Evolutionary conservation across 306 rosid species (phyloP).

Genomic region (Aeschynomene evenia): DNA sequence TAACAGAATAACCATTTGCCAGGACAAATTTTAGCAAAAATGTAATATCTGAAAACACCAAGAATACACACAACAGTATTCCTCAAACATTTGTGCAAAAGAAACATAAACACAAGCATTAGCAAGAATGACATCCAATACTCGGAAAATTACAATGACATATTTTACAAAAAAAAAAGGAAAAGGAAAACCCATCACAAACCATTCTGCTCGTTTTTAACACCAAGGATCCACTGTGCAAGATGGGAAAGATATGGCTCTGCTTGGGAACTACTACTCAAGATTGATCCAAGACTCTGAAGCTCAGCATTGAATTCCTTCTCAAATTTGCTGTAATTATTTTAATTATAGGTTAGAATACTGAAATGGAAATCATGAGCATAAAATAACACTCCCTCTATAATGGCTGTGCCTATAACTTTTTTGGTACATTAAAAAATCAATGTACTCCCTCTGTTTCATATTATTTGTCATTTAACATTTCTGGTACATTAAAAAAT

Average conservation of each 20-base stretch:
- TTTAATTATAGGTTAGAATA: slow-evolving; percentile 20
- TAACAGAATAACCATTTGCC: background rate
- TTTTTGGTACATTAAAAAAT: no score
- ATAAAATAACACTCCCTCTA: background rate
- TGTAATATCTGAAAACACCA: background rate
- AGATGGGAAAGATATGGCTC: slow-evolving; percentile 89
- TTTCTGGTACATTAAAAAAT: no score
- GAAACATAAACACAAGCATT: background rate
- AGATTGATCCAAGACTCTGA: slow-evolving; percentile 72
- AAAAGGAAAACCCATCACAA: no score
- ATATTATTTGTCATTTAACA: no score
- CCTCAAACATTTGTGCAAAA: background rate
- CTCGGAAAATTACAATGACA: slow-evolving; percentile 3
- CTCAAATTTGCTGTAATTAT: slow-evolving; percentile 75
- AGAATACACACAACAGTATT: background rate
- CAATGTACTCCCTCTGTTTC: no score
- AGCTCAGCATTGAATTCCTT: slow-evolving; percentile 83
- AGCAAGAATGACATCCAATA: background rate
- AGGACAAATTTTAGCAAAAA: background rate
- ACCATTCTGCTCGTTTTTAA: slow-evolving; percentile 50
- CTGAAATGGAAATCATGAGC: background rate
- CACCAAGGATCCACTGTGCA: slow-evolving; percentile 80
- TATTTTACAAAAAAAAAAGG: slow-evolving; percentile 7
- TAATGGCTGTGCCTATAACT: no score
- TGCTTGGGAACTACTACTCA: slow-evolving; percentile 78